Base-by-base conservation (phyloP, 345 rosid species). In the Crucihimalaya himalaica region DNA sequence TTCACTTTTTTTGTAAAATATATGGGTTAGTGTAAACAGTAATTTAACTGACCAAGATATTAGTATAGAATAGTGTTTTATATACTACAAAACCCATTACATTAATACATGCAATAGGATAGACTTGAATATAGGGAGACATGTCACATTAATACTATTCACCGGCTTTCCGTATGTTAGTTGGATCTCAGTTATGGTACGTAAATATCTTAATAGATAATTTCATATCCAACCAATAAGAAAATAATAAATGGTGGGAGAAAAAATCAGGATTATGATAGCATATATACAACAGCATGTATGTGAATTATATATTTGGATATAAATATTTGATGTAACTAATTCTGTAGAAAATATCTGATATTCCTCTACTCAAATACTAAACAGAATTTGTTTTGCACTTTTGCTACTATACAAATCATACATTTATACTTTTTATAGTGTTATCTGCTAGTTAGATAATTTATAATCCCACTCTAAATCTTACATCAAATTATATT, bases 141-240 rank as follows among this genome's bases (percentile, higher is more conserved):
- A 15, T 48, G 40, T 68, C 14, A 23, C 63, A 68, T 62, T 53
- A 61, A 53, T 68, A 42, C 12, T 13, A 68, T 19, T 32, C 59
- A 75, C 64, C 74, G 16, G 21, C 32, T 52, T 42, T 68, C 10
- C 46, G 47, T 67, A n/a, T 4, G 34, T 58, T 48, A 4, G 78
- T 74, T 66, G 60, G 27, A 25, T 42, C 61, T 45, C 73, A 48
- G 34, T 58, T 48, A 74, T 57, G 63, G 43, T 66, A 45, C 18
- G 42, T 55, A 13, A 29, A 29, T 29, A 35, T 71, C 14, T n/a
- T n/a, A n/a, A 48, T 8, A 18, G 21, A 35, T 16, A 5, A 32
- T 37, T 16, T 3, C 16, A 64, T 42, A n/a, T 65, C 14, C 3
- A 45, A 32, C 65, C 31, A 64, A 43, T 52, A 25, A 47, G 50